phyloP scores from a whole-genome alignment of 306 rosid species.

The Trichosanthes cucumerina region DNA sequence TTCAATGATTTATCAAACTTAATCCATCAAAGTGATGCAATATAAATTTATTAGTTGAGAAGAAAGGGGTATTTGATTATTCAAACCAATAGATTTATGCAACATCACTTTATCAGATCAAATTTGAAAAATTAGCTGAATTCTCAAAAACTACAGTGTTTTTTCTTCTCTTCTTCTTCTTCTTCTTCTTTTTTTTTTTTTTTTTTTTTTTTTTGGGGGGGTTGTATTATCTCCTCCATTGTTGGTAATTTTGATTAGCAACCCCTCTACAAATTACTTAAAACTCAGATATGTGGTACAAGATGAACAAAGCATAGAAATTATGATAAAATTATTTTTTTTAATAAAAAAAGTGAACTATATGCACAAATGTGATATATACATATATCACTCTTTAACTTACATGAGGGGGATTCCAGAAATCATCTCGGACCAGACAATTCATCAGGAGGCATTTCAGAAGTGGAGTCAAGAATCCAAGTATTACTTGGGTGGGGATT shows the following conservation, averaged over 20 bases:
- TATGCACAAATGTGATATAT: conserved; percentile 10
- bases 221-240: background rate
- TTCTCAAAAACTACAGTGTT: no score
- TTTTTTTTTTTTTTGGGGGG: no score
- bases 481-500: conserved; percentile 24
- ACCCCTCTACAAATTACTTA: background rate
- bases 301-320: background rate
- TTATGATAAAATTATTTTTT: background rate
- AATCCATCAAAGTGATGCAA: conserved; percentile 7
- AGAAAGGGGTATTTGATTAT: background rate
- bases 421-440: conserved; percentile 81
- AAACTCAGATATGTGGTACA: conserved; percentile 4
- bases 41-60: background rate
- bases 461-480: conserved; percentile 67
- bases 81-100: background rate
- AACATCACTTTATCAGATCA: background rate
- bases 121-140: conserved; percentile 5
- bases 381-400: background rate
- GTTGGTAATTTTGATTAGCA: background rate
- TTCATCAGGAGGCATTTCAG: conserved; percentile 64
- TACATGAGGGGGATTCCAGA: background rate
- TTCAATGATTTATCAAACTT: background rate
- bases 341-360: background rate
- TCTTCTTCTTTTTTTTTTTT: no score
- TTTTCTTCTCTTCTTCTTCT: no score